Evolutionary conservation across 495 filamentous ascomycete genomes (phyloP).

Genomic region (Xylaria venustula): DNA sequence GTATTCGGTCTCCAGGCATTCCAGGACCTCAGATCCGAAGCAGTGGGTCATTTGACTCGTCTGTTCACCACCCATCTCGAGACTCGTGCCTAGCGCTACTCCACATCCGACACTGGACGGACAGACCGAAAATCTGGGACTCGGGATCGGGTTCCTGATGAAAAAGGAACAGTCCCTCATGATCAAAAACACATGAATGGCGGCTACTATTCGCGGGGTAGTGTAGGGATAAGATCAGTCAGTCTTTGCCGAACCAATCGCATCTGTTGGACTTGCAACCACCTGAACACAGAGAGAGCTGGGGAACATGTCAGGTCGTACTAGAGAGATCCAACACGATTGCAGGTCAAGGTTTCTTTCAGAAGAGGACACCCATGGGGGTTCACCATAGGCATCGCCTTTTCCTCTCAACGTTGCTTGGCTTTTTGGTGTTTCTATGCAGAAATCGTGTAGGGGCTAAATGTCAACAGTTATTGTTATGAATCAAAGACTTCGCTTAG

Average conservation of each 20-base stretch:
- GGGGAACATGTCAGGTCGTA: background rate
- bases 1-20: background rate
- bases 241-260: background rate
- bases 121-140: conserved; percentile 10
- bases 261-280: background rate
- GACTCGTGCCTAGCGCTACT: background rate
- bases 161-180: background rate
- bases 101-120: background rate
- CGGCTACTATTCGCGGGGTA: background rate
- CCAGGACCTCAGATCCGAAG: conserved; percentile 18
- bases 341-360: no score
- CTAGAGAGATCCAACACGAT: background rate
- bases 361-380: no score
- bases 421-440: no score
- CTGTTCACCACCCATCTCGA: background rate
- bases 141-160: conserved; percentile 7
- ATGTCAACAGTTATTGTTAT: background rate
- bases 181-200: background rate
- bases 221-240: background rate
- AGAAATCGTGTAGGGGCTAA: no score
- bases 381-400: no score
- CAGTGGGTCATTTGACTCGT: conserved; percentile 9
- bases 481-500: background rate
- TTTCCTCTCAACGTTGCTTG: no score
- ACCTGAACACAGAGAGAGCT: background rate